Evolutionary conservation across 768 basidiomycete species (phyloP), one percentile per base, ranked within the genome.

Genomic region (Infundibulicybe gibba): DNA sequence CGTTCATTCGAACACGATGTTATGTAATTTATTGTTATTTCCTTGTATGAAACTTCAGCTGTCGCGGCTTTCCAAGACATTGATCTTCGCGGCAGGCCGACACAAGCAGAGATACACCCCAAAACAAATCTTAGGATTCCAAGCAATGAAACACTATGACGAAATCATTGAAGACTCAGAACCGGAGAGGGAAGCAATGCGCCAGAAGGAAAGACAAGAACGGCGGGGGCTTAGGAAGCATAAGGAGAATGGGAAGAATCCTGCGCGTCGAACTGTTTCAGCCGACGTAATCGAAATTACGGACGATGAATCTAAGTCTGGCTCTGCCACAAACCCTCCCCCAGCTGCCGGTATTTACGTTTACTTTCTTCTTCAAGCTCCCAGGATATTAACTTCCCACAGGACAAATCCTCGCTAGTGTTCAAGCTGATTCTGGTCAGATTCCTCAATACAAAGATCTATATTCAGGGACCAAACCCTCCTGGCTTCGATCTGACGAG

Each of bases 151-250:
- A 11, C 20, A 20, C 35, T 48, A 46, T 41, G 47, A 56, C 25
- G 79, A 80, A 47, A 52, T 78, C 30, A 74, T 87, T 3, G 80
- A 78, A 21, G 86, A 89, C 62, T 87, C 85, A 0, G 87, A 87
- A 60, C 85, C 84, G 15, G 86, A 88, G 59, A 70, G 83, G 47
- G 75, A 79, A 53, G 66, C 64, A 51, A 41, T 55, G 33, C 67
- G 60, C 45, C 50, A 47, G 31, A 49, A 56, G 42, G 60, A 61
- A 44, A 49, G 37, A 35, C 34, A 33, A 14, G 41, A 49, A 50
- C 46, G 40, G 9, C 37, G 39, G 41, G 38, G 33, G 38, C 19
- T 34, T 30, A 39, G 32, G 17, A 41, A 45, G 15, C 3, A 11
- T 13, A 32, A 15, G 25, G n/a, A 25, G 3, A 17, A 20, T 19